Evolutionary conservation across 2,329 filamentous ascomycete species (phyloP), one percentile per base, ranked within the genome.

Genomic region (Xylariaceae sp.): DNA sequence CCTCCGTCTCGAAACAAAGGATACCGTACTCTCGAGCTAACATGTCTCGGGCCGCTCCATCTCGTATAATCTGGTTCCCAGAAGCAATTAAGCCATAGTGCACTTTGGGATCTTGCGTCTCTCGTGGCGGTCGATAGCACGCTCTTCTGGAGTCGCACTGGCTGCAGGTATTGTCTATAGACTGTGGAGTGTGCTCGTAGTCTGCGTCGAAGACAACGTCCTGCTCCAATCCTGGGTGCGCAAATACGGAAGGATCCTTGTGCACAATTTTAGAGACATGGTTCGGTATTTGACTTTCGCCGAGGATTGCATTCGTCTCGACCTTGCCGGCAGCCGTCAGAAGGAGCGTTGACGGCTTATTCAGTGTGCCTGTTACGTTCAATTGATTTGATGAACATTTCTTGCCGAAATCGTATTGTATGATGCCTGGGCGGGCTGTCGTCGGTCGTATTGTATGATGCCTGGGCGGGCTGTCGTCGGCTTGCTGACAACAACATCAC

Each of bases 401-500:
- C 31, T 59, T 60, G 10, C 59, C 57, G 7, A 57, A 19, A n/a
- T 62, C 58, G 55, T 56, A 61, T 19, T 62, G 54, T 3, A 62
- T 48, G 0, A 62, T 55, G 11, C 57, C 58, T 2, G 58, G 54
- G 15, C 40, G 47, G 5, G 27, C n/a, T n/a, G 31, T 44, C 3
- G 6, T 11, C 1, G 58, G n/a, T 62, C 58, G 55, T 56, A 61
- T 19, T 62, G 54, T 3, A 62, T 48, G 0, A 62, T 55, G 11
- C 57, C 58, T 2, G 58, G 54, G 15, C 40, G 47, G 5, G 27
- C n/a, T n/a, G 31, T 44, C 3, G 6, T 11, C 1, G 58, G 53
- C 5, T 46, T 42, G 31, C 58, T 52, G 11, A 61, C 56, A 3
- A 63, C 60, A 1, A 62, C 58, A 47, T 62, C 60, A 6, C 60